Conservation (phyloP, 257 asterid genomes). For the Plantago ovata region DNA sequence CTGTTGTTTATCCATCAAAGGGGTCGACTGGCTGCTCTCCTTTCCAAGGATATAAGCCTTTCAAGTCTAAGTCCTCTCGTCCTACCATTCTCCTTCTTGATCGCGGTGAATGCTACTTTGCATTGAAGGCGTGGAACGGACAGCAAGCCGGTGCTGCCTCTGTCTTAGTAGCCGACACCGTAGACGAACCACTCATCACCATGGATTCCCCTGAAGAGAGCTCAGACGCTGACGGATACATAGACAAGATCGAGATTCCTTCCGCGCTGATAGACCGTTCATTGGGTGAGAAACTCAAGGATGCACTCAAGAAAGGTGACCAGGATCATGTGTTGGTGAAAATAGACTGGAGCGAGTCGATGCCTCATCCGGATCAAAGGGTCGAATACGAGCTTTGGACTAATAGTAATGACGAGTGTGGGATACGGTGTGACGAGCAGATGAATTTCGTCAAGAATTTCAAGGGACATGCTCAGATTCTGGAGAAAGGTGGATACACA, state of each 20-base stretch:
- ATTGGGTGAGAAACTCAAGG: slow-evolving; percentile 51
- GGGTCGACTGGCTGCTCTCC: slow-evolving; percentile 51
- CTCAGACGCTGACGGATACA: slow-evolving; percentile 59
- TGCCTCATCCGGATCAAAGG: too few species aligned
- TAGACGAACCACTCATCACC: slow-evolving; percentile 73
- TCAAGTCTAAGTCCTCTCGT: slow-evolving; percentile 64
- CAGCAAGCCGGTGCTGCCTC: slow-evolving; percentile 92
- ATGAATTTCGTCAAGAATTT: too few species aligned
- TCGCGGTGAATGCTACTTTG: slow-evolving; percentile 93
- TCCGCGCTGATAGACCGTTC: slow-evolving; percentile 68
- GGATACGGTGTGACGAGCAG: too few species aligned
- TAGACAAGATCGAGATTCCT: slow-evolving; percentile 72
- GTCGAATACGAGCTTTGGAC: too few species aligned
- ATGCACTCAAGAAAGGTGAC: slow-evolving; percentile 41
- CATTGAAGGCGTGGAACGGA: slow-evolving; percentile 79
- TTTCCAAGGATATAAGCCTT: slow-evolving; percentile 64
- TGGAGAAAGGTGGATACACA: too few species aligned
- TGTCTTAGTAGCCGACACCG: slow-evolving; percentile 74
- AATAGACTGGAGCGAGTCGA: slow-evolving; percentile 83
- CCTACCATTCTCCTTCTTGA: slow-evolving; percentile 84
- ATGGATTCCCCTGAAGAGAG: slow-evolving; percentile 93
- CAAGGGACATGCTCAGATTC: too few species aligned
- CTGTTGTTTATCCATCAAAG: slow-evolving; percentile 53
- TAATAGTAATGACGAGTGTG: too few species aligned
- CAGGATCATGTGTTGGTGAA: slow-evolving; percentile 50